Percentiles rank a stretch among this genome's conserved stretches.
These are phyloP conservation scores for Populus hybrid DNA, from an alignment of 441 rosid genomes.

Conservation along the genomic window DNA sequence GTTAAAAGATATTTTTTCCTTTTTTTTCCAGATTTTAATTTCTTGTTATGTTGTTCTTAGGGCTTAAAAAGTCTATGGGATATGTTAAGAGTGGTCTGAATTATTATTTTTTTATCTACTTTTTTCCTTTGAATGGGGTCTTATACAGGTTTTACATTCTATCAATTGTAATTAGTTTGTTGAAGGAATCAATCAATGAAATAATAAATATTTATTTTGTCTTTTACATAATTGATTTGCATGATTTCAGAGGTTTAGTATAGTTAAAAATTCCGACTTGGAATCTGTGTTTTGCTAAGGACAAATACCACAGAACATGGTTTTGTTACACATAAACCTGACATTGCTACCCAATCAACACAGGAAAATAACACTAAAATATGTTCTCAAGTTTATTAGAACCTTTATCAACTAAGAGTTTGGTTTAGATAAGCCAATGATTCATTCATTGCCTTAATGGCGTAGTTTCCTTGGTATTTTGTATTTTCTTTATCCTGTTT, in stretches of 20 bases:
- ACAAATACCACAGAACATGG: constrained; percentile 13
- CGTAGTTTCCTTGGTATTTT: not conserved
- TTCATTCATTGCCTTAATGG: not conserved
- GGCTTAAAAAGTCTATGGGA: not conserved
- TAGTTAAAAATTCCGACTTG: not conserved
- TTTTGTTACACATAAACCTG: not conserved
- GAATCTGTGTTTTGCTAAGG: constrained; percentile 5
- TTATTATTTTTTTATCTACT: not conserved
- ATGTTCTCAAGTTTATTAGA: not conserved
- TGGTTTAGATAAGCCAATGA: not conserved
- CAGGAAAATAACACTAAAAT: not conserved
- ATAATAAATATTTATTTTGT: not conserved
- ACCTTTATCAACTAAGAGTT: not conserved
- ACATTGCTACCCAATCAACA: constrained; percentile 16
- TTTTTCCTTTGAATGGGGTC: not conserved
- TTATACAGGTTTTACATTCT: not conserved
- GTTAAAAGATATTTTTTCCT: not conserved
- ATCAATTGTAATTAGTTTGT: constrained; percentile 22
- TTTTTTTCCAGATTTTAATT: constrained; percentile 4
- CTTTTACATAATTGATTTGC: constrained; percentile 3
- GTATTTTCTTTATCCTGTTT: not conserved
- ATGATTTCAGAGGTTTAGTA: constrained; percentile 11
- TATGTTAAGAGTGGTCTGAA: constrained; percentile 10
- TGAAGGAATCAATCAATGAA: not conserved
- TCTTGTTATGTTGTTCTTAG: not conserved